Evolutionary conservation across 2,329 filamentous ascomycete species (phyloP), one percentile per base, ranked within the genome.

Genomic region (Talaromyces sp.): DNA sequence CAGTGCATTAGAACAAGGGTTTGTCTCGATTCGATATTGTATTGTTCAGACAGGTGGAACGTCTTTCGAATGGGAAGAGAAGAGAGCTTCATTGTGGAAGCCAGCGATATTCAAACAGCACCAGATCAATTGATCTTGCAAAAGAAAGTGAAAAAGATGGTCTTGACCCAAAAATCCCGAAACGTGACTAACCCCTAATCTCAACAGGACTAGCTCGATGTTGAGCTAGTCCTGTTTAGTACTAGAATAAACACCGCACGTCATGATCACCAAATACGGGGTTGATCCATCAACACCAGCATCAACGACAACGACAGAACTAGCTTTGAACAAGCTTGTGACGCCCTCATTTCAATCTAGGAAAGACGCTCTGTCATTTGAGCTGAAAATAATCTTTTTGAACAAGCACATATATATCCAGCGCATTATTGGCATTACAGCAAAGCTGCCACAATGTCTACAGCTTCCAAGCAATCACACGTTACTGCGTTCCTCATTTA

Each of bases 401-500:
- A 22, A 7, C 33, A 15, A 25, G 6, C 19, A 37, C 6, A 25
- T 56, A 13, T 56, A 56, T 37, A 43, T 45, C 19, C 56, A 19
- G 39, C 22, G 7, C 17, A n/a, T 13, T 7, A 13, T 43, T 17
- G n/a, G 6, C 15, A n/a, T 2, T 43, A 58, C 35, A 31, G 9
- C 33, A 15, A 11, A 45, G n/a, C n/a, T 22, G 19, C 2, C 39
- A 35, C 37, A 45, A 63, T 63, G 61, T 49, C 61, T 25, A 11
- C 64, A 25, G 47, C 58, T 47, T 50, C 64, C 3, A 17, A 47
- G 22, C 54, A 57, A 60, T 72, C 71, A 8, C 71, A 64, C 59
- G 81, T 93, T 63, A 95, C 92, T 41, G 83, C 87, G 5, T 96
- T 92, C 78, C 87, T 98, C 71, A 75, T 95, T 72, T 86, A 92